phyloP scores from a whole-genome alignment of 192 early-diverging fungal genomes.

The Mortierella claussenii region DNA sequence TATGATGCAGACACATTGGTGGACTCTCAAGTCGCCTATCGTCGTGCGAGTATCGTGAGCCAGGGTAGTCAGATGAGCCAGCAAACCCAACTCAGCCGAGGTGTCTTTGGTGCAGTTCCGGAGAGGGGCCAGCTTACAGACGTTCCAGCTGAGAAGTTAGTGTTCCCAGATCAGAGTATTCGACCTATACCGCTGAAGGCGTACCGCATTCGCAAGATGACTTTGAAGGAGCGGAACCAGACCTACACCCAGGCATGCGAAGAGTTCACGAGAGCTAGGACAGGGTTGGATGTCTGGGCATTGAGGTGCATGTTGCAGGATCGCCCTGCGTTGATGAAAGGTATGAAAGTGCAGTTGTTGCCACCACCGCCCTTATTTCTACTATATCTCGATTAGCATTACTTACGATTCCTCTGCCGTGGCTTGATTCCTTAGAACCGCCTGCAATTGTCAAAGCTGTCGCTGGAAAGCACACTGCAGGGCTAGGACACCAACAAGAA shows the following conservation, averaged over 20 bases:
- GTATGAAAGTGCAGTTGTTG: background rate
- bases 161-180: conserved; percentile 43
- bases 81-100: conserved; percentile 3
- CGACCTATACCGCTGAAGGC: conserved; percentile 34
- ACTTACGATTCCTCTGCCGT: too few species aligned
- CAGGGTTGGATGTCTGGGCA: conserved; percentile 36
- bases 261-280: conserved; percentile 39
- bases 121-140: conserved; percentile 14
- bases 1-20: conserved; percentile 4
- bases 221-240: conserved; percentile 16
- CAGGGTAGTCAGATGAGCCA: conserved; percentile 10
- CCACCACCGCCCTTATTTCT: too few species aligned
- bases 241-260: conserved; percentile 23
- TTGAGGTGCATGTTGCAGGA: conserved; percentile 45
- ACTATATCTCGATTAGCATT: too few species aligned
- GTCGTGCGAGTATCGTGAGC: conserved; percentile 16
- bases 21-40: conserved; percentile 1
- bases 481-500: background rate
- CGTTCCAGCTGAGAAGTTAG: conserved; percentile 12
- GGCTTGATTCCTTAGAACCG: conserved; percentile 25
- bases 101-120: conserved; percentile 26
- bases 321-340: conserved; percentile 42
- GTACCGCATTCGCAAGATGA: conserved; percentile 37
- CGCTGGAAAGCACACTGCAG: conserved; percentile 14
- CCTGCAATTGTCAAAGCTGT: conserved; percentile 36